Evolutionary conservation across 495 filamentous ascomycete species (phyloP), one percentile per base, ranked within the genome.

Genomic region (Aspergillus coremiiformis): DNA sequence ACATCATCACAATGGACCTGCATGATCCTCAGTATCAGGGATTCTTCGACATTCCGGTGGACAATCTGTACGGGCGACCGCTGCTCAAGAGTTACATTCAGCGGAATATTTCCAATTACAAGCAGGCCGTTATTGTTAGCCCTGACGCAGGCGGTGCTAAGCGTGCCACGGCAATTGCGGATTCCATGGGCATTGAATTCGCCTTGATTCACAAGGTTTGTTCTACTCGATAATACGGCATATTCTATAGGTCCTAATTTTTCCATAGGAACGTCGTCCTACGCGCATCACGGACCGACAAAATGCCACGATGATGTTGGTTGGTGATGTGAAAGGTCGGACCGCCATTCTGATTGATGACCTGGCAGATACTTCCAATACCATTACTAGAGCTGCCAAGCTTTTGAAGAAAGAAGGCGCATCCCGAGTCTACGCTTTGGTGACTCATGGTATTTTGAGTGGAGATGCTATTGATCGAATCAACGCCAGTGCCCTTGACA

Each of bases 21-120:
- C 93, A 98, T 63, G 93, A 97, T 66, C 90, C 94, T 54, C 94
- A 97, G 69, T 97, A 97, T 65, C 93, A 98, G 67, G 93, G 93
- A 42, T 98, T 94, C 76, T 97, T 98, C 61, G 93, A 97, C 62
- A 96, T 97, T 47, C 92, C 91, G 1, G 94, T 97, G 46, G 93
- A 98, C 64, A 98, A 98, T 62, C 76, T 98, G 15, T 95, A 95
- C 63, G 93, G 89, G 12, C 78, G 90, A 49, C 86, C 90, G 39
- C 74, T 96, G 37, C 77, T 97, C 44, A 86, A 93, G 68, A 84
- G 83, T 46, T 97, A 96, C 69, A 96, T 98, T 56, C 81, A 86
- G 68, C 83, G 85, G 49, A 80, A 86, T 53, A 95, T 97, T 59
- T 85, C 90, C 53, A 85, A 90, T 60, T 89, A 83, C 69, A 86